phyloP scores from a whole-genome alignment of 2,329 filamentous ascomycete species.

The Ceratocystis diversiconidia region DNA sequence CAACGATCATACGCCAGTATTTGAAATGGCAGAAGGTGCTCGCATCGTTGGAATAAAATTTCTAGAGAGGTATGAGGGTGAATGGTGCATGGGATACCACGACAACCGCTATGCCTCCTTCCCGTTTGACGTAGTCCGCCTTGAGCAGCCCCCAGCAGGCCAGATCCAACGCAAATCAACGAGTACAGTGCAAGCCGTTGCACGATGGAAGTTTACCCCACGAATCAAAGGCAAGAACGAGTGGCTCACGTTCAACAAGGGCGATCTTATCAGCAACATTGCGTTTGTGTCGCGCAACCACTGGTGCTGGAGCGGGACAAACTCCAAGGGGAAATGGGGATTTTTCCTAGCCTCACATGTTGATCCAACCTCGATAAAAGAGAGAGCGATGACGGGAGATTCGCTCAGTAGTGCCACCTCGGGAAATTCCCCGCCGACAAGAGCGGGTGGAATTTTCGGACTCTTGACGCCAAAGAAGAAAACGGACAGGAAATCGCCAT shows the following conservation, averaged over 20 bases:
- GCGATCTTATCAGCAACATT: constrained; percentile 53
- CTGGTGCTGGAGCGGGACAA: constrained; percentile 44
- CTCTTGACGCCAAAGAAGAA: constrained; percentile 15
- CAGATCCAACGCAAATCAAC: constrained; percentile 33
- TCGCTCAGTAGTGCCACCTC: constrained; percentile 7
- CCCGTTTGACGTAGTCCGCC: constrained; percentile 34
- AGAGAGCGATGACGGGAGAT: constrained; percentile 19
- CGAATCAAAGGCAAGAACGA: constrained; percentile 27
- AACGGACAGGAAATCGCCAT: constrained; percentile 3
- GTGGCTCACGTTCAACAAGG: constrained; percentile 51
- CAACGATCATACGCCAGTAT: constrained; percentile 31
- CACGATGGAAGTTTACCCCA: constrained; percentile 40
- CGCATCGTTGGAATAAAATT: constrained; percentile 38
- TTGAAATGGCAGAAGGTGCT: constrained; percentile 36
- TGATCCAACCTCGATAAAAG: constrained; percentile 32
- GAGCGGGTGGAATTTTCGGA: constrained; percentile 8
- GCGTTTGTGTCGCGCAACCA: constrained; percentile 35
- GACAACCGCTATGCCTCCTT: constrained; percentile 38
- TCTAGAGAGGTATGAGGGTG: constrained; percentile 37
- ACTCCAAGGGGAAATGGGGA: constrained; percentile 38
- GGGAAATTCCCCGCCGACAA: not conserved
- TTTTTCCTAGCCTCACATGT: constrained; percentile 39
- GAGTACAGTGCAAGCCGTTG: constrained; percentile 35
- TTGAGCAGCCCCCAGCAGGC: constrained; percentile 33
- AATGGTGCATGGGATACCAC: constrained; percentile 45